phyloP scores from a whole-genome alignment of 164 flowering plant genomes.

The Kingdonia uniflora region DNA sequence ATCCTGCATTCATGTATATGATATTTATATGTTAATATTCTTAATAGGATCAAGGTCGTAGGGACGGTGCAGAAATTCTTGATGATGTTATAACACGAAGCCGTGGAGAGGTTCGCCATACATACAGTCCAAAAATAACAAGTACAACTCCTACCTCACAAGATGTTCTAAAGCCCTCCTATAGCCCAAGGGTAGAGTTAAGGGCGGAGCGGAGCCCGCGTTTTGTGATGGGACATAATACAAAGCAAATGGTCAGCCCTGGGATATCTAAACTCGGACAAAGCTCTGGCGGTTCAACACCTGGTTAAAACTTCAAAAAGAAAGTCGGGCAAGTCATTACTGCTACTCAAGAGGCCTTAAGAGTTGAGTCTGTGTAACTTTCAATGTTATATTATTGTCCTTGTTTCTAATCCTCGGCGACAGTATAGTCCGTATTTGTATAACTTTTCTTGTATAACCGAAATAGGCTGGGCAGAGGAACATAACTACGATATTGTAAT shows the following conservation, averaged over 20 bases:
- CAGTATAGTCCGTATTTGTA: conserved; percentile 1
- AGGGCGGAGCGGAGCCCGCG: conserved; percentile 31
- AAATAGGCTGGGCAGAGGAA: conserved; percentile 14
- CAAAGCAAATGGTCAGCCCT: conserved; percentile 48
- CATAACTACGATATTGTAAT: conserved; percentile 2
- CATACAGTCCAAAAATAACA: conserved; percentile 61
- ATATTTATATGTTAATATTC: conserved; percentile 4
- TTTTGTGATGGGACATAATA: conserved; percentile 20
- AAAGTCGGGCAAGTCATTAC: conserved; percentile 11
- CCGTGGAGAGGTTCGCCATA: conserved; percentile 78
- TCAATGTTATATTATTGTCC: conserved; percentile 8
- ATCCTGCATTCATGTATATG: not conserved
- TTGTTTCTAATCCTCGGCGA: conserved; percentile 10
- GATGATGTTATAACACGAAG: conserved; percentile 81
- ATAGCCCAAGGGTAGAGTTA: conserved; percentile 46
- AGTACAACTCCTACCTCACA: conserved; percentile 46
- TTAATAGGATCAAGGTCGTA: conserved; percentile 43
- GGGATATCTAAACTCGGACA: conserved; percentile 45
- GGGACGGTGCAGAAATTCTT: conserved; percentile 55
- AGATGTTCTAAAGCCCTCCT: conserved; percentile 28
- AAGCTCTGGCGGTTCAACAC: conserved; percentile 20
- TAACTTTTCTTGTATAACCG: conserved; percentile 1
- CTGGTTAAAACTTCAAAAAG: conserved; percentile 13
- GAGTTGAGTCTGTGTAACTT: conserved; percentile 14
- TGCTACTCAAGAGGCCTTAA: conserved; percentile 45